phyloP scores from a whole-genome alignment of 495 filamentous ascomycete genomes.

The Penicillium salamii region DNA sequence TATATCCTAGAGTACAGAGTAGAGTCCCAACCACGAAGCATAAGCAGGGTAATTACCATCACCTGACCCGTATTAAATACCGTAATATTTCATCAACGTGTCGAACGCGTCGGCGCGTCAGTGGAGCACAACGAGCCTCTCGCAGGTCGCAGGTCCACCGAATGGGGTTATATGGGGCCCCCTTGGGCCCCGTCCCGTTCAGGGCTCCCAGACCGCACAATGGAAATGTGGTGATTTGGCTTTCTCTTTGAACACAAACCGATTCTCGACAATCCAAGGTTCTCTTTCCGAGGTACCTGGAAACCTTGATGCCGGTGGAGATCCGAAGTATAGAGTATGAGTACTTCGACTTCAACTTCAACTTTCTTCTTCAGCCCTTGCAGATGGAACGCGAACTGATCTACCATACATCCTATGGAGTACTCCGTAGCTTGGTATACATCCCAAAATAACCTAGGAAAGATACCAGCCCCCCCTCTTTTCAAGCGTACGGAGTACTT shows the following conservation, averaged over 20 bases:
- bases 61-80: too few relatives aligned
- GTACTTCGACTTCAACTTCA: too few relatives aligned
- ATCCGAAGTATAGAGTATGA: too few relatives aligned
- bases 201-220: constrained; percentile 10
- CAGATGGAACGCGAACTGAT: constrained; percentile 2
- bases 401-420: not conserved
- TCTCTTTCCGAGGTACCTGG: too few relatives aligned
- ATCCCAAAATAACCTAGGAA: not conserved
- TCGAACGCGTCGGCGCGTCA: constrained; percentile 6
- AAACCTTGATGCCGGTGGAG: too few relatives aligned
- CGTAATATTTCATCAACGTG: not conserved
- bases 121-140: not conserved
- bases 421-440: not conserved
- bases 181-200: not conserved
- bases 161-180: constrained; percentile 9
- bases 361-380: too few relatives aligned
- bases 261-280: too few relatives aligned
- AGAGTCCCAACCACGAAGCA: too few relatives aligned
- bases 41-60: too few relatives aligned
- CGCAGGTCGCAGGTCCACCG: not conserved
- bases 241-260: not conserved
- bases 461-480: constrained; percentile 3
- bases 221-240: constrained; percentile 1
- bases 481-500: not conserved
- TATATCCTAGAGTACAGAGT: too few relatives aligned